Evolutionary conservation across 164 flowering plant species (phyloP), one percentile per base, ranked within the genome.

Genomic region (Saururus chinensis): DNA sequence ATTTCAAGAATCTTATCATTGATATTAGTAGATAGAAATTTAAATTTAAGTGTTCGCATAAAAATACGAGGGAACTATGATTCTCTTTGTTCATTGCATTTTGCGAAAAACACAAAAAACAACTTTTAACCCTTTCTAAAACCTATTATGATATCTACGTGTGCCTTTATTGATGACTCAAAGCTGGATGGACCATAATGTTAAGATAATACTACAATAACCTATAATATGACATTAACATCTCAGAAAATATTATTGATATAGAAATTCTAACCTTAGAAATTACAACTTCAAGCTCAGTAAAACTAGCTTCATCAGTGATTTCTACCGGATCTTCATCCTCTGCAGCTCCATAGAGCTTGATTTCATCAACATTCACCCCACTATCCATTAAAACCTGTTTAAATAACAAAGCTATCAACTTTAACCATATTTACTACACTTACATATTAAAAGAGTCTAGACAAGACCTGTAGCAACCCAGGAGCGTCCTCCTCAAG

Each of bases 401-500:
- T 60, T 26, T 60, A 62, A 40, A 30, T n/a, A 20, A 61, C 56
- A 54, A 42, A 22, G 59, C 14, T 41, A 42, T 49, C 13, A 68
- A 51, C 17, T 37, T 55, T 40, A 19, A 37, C 23, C 1, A 21
- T 11, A 42, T 7, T n/a, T 24, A 49, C 17, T 41, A 54, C 7
- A 35, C 25, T 23, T 20, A 19, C 37, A 51, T 52, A 62, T n/a
- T 37, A 5, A 52, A 19, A 30, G 10, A 25, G 25, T 3, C 41
- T 51, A 55, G 10, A 37, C 52, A 53, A 55, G 78, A 88, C 98
- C 96, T 79, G 75, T 59, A 93, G 79, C 59, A 93, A 92, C 59
- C 88, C 98, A 60, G 98, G 97, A 67, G 88, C 97, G 88, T 93
- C 98, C 74, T 93, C 98, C 74, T 88, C 89, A 57, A 93, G 63